Percentiles rank a stretch among this genome's conserved stretches.
Evolutionary conservation across 495 filamentous ascomycete genomes (phyloP).

Genomic region (Sphaerosporella brunnea): DNA sequence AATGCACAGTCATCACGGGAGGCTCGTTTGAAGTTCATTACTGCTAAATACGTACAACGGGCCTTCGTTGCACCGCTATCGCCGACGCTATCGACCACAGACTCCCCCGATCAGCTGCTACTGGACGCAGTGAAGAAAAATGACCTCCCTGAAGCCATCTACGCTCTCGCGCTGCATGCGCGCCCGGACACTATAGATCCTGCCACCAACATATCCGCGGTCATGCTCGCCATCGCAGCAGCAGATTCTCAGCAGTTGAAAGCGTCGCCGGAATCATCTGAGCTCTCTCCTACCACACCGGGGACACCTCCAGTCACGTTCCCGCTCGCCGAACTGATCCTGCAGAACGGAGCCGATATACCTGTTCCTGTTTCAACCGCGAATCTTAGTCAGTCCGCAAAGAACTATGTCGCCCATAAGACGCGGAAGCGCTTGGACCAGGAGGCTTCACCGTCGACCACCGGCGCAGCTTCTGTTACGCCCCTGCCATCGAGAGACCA

Average conservation of each 20-base stretch:
- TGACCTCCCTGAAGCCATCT: slow-evolving; percentile 77
- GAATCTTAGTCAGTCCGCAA: slow-evolving; percentile 56
- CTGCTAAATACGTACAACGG: slow-evolving; percentile 76
- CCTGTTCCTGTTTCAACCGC: slow-evolving; percentile 54
- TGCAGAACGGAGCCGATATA: slow-evolving; percentile 88
- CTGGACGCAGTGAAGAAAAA: slow-evolving; percentile 89
- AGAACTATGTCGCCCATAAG: slow-evolving; percentile 72
- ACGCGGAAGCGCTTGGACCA: slow-evolving; percentile 30
- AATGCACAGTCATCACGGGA: slow-evolving; percentile 61
- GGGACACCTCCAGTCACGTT: slow-evolving; percentile 37
- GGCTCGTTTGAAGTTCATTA: slow-evolving; percentile 81
- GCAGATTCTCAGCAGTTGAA: slow-evolving; percentile 73
- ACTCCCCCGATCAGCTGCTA: slow-evolving; percentile 71
- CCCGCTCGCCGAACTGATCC: slow-evolving; percentile 74
- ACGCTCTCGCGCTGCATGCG: slow-evolving; percentile 71
- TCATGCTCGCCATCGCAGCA: slow-evolving; percentile 85
- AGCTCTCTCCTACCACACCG: slow-evolving; percentile 20
- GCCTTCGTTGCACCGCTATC: slow-evolving; percentile 65
- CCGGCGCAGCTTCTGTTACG: slow-evolving; percentile 25
- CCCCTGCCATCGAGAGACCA: slow-evolving; percentile 10
- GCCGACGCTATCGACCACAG: slow-evolving; percentile 53
- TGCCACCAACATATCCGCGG: slow-evolving; percentile 66
- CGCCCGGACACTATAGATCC: slow-evolving; percentile 80
- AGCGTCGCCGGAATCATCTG: slow-evolving; percentile 23
- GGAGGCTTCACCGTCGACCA: slow-evolving; percentile 8